These are phyloP conservation scores for Phytophthora fragariaefolia DNA, from an alignment of 352 stramenopile genomes.

Conservation along the genomic window DNA sequence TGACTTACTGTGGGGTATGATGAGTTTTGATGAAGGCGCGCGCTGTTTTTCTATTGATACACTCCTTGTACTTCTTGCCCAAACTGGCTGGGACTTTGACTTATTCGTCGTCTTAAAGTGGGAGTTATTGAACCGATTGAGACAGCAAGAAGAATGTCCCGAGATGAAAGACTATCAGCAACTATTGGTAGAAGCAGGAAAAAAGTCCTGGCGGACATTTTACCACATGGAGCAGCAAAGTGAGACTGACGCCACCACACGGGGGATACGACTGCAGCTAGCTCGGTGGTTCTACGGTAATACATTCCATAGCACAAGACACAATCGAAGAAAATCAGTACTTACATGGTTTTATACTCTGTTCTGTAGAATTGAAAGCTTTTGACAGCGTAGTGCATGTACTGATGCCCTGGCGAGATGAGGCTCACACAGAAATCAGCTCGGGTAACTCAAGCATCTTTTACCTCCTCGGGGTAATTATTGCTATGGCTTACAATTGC, in stretches of 20 bases:
- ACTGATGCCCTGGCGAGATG: constrained; percentile 27
- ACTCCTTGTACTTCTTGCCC: constrained; percentile 57
- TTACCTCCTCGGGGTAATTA: constrained; percentile 61
- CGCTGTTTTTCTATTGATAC: constrained; percentile 51
- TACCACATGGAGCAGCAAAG: constrained; percentile 62
- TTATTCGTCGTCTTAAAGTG: constrained; percentile 75
- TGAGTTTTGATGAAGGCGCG: constrained; percentile 62
- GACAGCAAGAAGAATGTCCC: constrained; percentile 6
- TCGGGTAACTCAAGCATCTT: constrained; percentile 24
- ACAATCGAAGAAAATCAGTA: not conserved
- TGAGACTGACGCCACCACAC: constrained; percentile 23
- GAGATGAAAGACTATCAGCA: constrained; percentile 16
- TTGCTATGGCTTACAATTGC: not conserved
- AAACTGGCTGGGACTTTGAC: constrained; percentile 80
- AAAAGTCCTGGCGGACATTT: constrained; percentile 50
- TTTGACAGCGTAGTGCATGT: constrained; percentile 36
- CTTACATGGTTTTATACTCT: not conserved
- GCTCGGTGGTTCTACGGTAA: constrained; percentile 81
- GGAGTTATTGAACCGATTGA: constrained; percentile 52
- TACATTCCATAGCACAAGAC: not conserved
- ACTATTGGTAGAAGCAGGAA: constrained; percentile 43
- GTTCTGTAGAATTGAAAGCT: constrained; percentile 43
- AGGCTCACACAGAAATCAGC: constrained; percentile 11
- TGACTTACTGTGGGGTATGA: constrained; percentile 79
- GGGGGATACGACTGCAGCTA: constrained; percentile 48